Evolutionary conservation across 1,284 basidiomycete species (phyloP).

Genomic region (Puccinia triticina): DNA sequence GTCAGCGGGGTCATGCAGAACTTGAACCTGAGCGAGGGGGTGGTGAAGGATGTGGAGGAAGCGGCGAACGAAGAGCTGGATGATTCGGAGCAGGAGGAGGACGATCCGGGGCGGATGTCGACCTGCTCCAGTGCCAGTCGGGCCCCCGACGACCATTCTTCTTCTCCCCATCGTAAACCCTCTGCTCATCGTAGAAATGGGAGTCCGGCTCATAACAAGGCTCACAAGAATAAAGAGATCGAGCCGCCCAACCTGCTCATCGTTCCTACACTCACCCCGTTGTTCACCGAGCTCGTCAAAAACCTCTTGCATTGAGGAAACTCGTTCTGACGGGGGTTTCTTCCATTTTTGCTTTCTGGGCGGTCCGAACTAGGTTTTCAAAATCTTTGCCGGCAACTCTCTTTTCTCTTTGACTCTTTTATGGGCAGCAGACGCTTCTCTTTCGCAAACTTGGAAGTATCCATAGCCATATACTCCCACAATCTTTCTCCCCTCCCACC

Average conservation of each 20-base stretch:
- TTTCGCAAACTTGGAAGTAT: too few relatives aligned
- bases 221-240: constrained; percentile 63
- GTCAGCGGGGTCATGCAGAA: constrained; percentile 46
- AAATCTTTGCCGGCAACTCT: too few relatives aligned
- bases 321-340: too few relatives aligned
- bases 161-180: not conserved
- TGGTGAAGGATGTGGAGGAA: constrained; percentile 39
- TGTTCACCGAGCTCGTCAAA: constrained; percentile 83
- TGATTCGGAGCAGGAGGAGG: constrained; percentile 26
- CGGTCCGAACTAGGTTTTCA: too few relatives aligned
- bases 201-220: constrained; percentile 58
- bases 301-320: constrained; percentile 22
- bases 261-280: constrained; percentile 75
- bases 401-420: too few relatives aligned
- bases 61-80: constrained; percentile 34
- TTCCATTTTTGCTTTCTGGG: not conserved
- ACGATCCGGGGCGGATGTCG: constrained; percentile 10
- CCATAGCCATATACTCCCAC: too few relatives aligned
- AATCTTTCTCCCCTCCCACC: too few relatives aligned
- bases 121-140: constrained; percentile 25
- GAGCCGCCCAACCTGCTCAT: constrained; percentile 76
- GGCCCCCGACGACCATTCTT: not conserved
- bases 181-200: constrained; percentile 1
- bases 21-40: constrained; percentile 25
- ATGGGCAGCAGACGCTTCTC: too few relatives aligned